These are phyloP conservation scores for Ettlia oleoabundans DNA, from an alignment of 139 green algal species.

Conservation along the genomic window DNA sequence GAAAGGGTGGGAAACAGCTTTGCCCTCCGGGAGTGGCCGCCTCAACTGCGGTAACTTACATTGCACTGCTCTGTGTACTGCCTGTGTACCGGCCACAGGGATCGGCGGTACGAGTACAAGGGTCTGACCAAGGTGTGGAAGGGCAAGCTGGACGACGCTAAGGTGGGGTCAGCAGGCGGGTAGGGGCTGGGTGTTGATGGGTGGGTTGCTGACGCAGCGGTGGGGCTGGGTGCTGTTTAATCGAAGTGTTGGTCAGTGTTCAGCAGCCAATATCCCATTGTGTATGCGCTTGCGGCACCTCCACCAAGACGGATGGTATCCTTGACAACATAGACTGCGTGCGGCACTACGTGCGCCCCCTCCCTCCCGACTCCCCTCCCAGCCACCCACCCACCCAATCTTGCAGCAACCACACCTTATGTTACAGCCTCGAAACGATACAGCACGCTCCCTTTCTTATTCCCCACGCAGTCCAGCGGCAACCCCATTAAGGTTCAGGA, in stretches of 20 bases:
- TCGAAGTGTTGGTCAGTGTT: not conserved
- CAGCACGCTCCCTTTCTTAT: no score
- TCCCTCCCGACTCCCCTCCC: no score
- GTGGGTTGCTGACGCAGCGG: not conserved
- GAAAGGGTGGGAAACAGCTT: not conserved
- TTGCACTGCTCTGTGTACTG: not conserved
- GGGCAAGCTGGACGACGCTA: slow-evolving; percentile 88
- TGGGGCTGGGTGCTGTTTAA: not conserved
- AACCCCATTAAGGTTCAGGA: slow-evolving; percentile 72
- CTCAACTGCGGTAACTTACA: not conserved
- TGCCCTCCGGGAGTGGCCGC: not conserved
- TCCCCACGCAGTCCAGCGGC: slow-evolving; percentile 45
- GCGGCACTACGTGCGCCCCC: no score
- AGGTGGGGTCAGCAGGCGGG: slow-evolving; percentile 34
- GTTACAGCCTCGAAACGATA: no score
- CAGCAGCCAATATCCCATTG: no score
- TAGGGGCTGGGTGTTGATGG: not conserved
- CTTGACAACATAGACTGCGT: no score
- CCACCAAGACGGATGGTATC: no score
- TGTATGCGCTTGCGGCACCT: no score
- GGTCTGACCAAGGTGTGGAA: slow-evolving; percentile 94
- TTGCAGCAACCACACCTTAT: not conserved
- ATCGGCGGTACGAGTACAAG: slow-evolving; percentile 99
- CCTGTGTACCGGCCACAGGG: slow-evolving; percentile 36
- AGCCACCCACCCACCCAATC: not conserved